Evolutionary conservation across 2,329 filamentous ascomycete species (phyloP).

Genomic region (Pseudogymnoascus sp.): DNA sequence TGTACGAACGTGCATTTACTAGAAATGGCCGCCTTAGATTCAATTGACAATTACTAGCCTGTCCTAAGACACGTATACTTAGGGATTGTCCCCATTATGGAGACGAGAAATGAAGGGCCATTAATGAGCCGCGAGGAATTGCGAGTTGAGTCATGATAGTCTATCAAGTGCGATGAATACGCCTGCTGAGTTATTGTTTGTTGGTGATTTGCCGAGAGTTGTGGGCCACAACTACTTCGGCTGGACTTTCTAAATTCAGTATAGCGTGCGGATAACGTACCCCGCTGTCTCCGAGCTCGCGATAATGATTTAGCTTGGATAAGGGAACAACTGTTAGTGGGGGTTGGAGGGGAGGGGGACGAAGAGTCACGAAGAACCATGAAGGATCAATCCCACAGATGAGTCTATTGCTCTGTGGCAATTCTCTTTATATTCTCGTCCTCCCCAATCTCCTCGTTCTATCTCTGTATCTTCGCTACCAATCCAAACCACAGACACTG

Average conservation of each 20-base stretch:
- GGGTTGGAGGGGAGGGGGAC: neutral
- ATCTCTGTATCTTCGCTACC: neutral
- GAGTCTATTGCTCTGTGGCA: neutral
- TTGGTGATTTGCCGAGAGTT: neutral
- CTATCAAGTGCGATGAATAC: neutral
- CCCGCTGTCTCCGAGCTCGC: neutral
- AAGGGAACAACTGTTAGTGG: neutral
- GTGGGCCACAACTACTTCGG: neutral
- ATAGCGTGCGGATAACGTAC: neutral
- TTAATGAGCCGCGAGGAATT: neutral
- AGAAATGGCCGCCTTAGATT: neutral
- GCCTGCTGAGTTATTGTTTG: neutral
- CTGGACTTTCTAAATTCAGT: neutral
- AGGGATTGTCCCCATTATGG: neutral
- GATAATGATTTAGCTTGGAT: neutral
- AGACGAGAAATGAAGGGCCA: neutral
- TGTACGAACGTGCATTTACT: neutral
- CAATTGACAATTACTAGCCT: neutral
- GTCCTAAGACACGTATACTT: neutral
- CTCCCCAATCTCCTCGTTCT: neutral
- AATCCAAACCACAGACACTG: neutral
- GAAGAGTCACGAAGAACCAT: slow-evolving; percentile 2
- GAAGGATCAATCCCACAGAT: neutral
- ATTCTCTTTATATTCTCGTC: neutral
- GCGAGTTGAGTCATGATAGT: neutral